A percentile compares a stretch with the other conserved stretches of the same genome.
Evolutionary conservation across 1,284 basidiomycete genomes (phyloP).

Genomic region (Ganoderma meredithae): DNA sequence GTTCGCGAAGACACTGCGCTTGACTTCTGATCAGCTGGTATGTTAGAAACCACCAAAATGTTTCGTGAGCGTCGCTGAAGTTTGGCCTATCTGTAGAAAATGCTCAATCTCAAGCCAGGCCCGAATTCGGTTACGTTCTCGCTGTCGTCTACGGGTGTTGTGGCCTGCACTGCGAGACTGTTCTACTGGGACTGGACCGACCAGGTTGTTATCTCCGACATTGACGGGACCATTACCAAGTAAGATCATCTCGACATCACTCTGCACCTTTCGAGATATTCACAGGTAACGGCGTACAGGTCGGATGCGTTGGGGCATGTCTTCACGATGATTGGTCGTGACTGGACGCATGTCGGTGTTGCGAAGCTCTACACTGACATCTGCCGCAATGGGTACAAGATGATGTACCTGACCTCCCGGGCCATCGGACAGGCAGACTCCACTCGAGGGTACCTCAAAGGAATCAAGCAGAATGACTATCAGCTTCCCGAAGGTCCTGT

Average conservation of each 20-base stretch:
- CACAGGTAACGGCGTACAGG: slow-evolving; percentile 49
- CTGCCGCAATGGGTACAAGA: slow-evolving; percentile 94
- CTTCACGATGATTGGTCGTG: slow-evolving; percentile 98
- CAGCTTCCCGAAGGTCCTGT: slow-evolving; percentile 97
- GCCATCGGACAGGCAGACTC: slow-evolving; percentile 99
- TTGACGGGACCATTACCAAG: slow-evolving; percentile 99
- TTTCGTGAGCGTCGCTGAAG: slow-evolving; percentile 1
- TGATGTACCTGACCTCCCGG: slow-evolving; percentile 97
- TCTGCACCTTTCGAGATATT: slow-evolving; percentile 7
- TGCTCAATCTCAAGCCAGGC: slow-evolving; percentile 86
- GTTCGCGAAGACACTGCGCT: slow-evolving; percentile 92
- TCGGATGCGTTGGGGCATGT: slow-evolving; percentile 98
- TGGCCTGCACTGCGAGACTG: slow-evolving; percentile 91
- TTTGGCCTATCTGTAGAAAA: slow-evolving; percentile 63
- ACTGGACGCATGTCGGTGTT: slow-evolving; percentile 99
- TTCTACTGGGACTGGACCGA: slow-evolving; percentile 96
- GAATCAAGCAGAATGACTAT: slow-evolving; percentile 95
- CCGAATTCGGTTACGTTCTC: slow-evolving; percentile 96
- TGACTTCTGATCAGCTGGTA: slow-evolving; percentile 86
- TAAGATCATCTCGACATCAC: slow-evolving; percentile 46
- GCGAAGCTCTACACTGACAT: slow-evolving; percentile 99
- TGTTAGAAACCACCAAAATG: slow-evolving; percentile 34
- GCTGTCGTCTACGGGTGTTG: slow-evolving; percentile 87
- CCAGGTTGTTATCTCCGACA: slow-evolving; percentile 94
- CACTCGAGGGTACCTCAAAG: slow-evolving; percentile 94